Base-by-base conservation (phyloP, 106 monocot species). In the Narthecium ossifragum region DNA sequence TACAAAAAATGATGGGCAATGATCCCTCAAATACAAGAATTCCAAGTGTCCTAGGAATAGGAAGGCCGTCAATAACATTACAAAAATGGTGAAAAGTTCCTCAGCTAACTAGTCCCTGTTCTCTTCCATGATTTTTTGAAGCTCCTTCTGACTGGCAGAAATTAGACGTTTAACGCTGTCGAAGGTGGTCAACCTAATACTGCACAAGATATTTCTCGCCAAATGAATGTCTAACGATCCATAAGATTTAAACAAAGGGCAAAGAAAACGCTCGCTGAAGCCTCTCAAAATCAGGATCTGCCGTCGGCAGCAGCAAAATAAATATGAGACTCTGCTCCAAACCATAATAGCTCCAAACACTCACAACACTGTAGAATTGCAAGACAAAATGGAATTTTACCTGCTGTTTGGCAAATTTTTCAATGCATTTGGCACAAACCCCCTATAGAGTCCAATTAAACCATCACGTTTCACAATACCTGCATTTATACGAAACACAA, bases 341-440 rank as follows among this genome's bases (percentile, higher is more conserved):
- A 21, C 49, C 18, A 22, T 6, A 23, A 8, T 49, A 23, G 17
- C 3, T 46, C 17, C 12, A 3, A 8, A n/a, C 15, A 46, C 6
- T 10, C 7, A 46, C 9, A 1, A 20, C 49, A 22, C 36, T 10
- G 22, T 18, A 49, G n/a, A 5, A 15, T 22, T 26, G 29, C 17
- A 1, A 59, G 17, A 49, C 58, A 6, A 24, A 20, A 6, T 31
- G 52, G 26, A 75, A 64, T 32, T 31, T 10, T 8, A 94, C 94
- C 94, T 94, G 94, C 86, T 94, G 50, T 83, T 94, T 61, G 94
- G 94, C 36, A 94, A 63, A 59, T 45, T 94, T 78, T 94, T 94
- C 52, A 94, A 50, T 52, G 90, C 83, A 78, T 90, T 90, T 26
- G 94, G 94, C 31, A 94, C 67, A 53, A 94, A 94, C 43, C 94